phyloP scores from a whole-genome alignment of 1,284 basidiomycete genomes.

The Tremellales sp. region DNA sequence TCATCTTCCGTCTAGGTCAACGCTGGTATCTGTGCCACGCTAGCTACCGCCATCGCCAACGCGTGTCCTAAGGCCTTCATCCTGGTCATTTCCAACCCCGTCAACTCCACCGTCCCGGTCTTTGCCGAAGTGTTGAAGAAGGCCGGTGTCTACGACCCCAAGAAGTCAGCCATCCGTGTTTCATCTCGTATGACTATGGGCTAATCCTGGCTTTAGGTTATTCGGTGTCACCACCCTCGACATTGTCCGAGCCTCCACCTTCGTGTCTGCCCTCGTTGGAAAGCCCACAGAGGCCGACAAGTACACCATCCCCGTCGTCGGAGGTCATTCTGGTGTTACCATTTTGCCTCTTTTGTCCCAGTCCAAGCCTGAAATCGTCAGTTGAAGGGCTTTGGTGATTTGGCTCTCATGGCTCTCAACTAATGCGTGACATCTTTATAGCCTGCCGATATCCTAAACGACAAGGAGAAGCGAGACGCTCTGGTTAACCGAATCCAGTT shows the following conservation, averaged over 20 bases:
- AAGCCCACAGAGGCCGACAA: constrained; percentile 60
- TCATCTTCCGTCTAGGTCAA: constrained; percentile 36
- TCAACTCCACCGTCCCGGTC: constrained; percentile 88
- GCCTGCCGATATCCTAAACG: constrained; percentile 46
- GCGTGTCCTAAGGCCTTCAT: constrained; percentile 86
- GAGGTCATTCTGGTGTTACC: constrained; percentile 93
- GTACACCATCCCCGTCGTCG: constrained; percentile 78
- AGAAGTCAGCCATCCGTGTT: constrained; percentile 47
- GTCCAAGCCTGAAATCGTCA: constrained; percentile 50
- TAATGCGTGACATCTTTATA: constrained; percentile 5
- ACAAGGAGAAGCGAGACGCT: constrained; percentile 60
- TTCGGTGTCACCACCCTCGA: constrained; percentile 94
- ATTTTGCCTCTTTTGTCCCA: constrained; percentile 95
- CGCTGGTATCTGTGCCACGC: constrained; percentile 76
- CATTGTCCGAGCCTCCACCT: constrained; percentile 90
- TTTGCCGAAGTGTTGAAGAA: constrained; percentile 90
- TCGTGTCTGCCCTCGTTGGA: constrained; percentile 72
- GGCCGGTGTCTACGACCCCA: constrained; percentile 89
- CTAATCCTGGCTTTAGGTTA: constrained; percentile 34
- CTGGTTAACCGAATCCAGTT: constrained; percentile 85
- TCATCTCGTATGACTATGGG: constrained; percentile 2
- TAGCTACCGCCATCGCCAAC: constrained; percentile 81
- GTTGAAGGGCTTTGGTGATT: constrained; percentile 6
- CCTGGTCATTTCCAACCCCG: constrained; percentile 89
- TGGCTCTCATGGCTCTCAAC: not conserved